phyloP scores from a whole-genome alignment of 345 rosid species.

The Hibiscus mutabilis region DNA sequence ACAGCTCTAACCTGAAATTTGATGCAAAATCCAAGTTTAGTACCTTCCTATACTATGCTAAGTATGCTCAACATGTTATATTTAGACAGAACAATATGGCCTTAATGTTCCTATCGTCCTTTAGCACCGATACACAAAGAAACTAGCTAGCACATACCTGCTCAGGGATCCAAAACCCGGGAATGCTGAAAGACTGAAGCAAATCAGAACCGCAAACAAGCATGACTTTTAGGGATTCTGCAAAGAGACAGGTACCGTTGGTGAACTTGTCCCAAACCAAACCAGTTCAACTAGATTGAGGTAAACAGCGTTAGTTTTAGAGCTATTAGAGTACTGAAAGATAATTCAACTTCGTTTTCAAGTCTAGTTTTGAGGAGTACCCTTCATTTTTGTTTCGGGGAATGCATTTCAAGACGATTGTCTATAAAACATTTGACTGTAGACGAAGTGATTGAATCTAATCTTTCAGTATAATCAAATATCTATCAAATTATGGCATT shows the following conservation, averaged over 20 bases:
- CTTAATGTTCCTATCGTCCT: background rate
- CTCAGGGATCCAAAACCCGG: constrained; percentile 78
- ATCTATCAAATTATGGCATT: background rate
- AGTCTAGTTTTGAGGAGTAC: background rate
- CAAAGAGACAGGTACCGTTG: background rate
- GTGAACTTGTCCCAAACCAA: constrained; percentile 60
- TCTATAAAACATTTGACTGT: constrained; percentile 68
- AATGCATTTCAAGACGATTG: constrained; percentile 62
- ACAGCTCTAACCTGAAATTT: constrained; percentile 47
- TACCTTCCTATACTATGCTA: background rate
- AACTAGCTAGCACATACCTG: constrained; percentile 43
- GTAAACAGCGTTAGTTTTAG: constrained; percentile 19
- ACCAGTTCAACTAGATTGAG: constrained; percentile 82
- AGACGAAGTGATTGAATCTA: constrained; percentile 39
- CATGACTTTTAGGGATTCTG: constrained; percentile 71
- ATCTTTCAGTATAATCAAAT: background rate
- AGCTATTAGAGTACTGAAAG: background rate
- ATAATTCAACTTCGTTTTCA: background rate
- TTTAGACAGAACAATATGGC: background rate
- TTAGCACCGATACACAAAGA: background rate
- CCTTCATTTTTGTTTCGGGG: constrained; percentile 36
- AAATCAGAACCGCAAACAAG: constrained; percentile 93
- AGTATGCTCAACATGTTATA: background rate
- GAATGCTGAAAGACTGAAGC: constrained; percentile 63
- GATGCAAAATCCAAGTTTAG: background rate